Conservation (phyloP, 768 basidiomycete genomes). For the Boletus fagicola region DNA sequence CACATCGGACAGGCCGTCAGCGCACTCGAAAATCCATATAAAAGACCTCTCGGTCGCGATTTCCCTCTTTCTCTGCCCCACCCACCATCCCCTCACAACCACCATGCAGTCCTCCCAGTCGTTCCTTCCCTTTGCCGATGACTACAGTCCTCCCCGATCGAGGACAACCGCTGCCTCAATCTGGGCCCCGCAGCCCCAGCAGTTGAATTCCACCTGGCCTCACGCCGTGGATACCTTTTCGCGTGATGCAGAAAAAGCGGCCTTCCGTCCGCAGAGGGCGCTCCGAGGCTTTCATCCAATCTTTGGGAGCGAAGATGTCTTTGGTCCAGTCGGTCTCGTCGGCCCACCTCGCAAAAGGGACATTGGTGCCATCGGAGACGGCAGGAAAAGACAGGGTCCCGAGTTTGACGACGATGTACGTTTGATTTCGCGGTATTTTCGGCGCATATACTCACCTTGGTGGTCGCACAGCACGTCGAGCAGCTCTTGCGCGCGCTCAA, state of each 20-base stretch:
- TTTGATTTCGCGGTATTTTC: constrained; percentile 21
- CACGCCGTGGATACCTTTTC: constrained; percentile 61
- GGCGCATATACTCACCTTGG: constrained; percentile 33
- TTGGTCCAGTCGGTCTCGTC: constrained; percentile 50
- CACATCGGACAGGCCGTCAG: constrained; percentile 25
- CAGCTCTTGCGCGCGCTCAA: constrained; percentile 78
- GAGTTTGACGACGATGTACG: constrained; percentile 49
- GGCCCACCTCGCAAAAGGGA: constrained; percentile 41
- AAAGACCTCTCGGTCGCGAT: constrained; percentile 22
- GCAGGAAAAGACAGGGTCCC: constrained; percentile 61
- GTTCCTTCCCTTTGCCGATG: constrained; percentile 37
- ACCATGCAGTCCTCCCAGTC: constrained; percentile 32
- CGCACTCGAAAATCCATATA: constrained; percentile 35
- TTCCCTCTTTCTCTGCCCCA: constrained; percentile 39
- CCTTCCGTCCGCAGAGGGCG: constrained; percentile 30
- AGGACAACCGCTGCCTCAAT: constrained; percentile 57
- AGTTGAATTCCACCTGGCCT: constrained; percentile 66
- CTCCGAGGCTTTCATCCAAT: constrained; percentile 21
- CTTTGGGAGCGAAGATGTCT: constrained; percentile 57
- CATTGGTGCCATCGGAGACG: constrained; percentile 79
- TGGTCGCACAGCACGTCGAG: constrained; percentile 61
- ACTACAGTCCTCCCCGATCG: constrained; percentile 40
- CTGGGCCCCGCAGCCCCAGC: constrained; percentile 81
- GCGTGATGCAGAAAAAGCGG: constrained; percentile 46
- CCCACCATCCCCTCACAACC: constrained; percentile 36